These are phyloP conservation scores for Peltaster fructicola DNA, from an alignment of 2,329 filamentous ascomycete genomes.

Conservation along the genomic window DNA sequence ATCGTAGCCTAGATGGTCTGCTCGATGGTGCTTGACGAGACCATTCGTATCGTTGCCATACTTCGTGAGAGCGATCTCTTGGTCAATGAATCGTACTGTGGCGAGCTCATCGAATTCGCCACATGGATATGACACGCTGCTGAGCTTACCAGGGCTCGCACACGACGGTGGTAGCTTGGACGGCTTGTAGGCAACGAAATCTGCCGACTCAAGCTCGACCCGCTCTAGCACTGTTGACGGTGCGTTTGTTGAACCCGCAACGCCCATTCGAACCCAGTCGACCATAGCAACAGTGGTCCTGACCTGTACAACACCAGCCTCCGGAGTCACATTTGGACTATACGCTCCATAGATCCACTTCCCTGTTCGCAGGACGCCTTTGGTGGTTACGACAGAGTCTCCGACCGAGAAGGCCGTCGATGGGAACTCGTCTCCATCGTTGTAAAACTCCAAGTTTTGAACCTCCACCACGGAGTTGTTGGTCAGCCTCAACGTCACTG, in stretches of 20 bases:
- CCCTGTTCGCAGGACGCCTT: constrained; percentile 33
- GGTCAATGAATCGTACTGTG: constrained; percentile 39
- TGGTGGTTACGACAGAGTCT: constrained; percentile 34
- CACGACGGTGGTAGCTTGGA: no score
- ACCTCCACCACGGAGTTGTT: constrained; percentile 38
- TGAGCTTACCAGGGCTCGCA: constrained; percentile 7
- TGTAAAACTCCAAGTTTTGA: no score
- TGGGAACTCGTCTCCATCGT: constrained; percentile 8
- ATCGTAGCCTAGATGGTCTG: constrained; percentile 36
- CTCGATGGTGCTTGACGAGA: constrained; percentile 24
- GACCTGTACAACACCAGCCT: constrained; percentile 36
- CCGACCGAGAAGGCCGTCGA: constrained; percentile 28
- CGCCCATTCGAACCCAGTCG: constrained; percentile 32
- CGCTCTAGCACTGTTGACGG: constrained; percentile 14
- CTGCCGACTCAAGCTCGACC: constrained; percentile 25
- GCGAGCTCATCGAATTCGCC: no score
- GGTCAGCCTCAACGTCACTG: constrained; percentile 32
- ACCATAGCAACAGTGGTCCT: constrained; percentile 29
- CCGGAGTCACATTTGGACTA: constrained; percentile 29
- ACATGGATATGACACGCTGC: not conserved
- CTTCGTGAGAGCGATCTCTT: constrained; percentile 31
- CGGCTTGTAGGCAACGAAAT: constrained; percentile 28
- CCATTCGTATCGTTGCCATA: constrained; percentile 26
- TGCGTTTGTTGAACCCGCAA: constrained; percentile 10
- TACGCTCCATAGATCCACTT: constrained; percentile 36